Conservation (phyloP, 352 stramenopile species). For the Globisporangium recalcitrans region DNA sequence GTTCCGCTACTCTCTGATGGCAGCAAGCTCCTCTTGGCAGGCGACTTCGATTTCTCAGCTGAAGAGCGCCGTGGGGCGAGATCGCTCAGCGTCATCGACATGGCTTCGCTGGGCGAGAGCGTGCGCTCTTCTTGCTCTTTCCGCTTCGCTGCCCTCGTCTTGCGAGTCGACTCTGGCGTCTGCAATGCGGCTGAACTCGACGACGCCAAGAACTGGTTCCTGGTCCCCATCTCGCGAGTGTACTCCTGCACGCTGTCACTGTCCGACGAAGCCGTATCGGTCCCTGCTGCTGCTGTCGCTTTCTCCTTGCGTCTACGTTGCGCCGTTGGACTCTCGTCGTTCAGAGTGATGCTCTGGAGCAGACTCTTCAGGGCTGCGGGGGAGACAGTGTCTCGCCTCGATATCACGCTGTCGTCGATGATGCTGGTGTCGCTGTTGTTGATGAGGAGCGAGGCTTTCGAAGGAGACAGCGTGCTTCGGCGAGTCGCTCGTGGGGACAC, state of each 20-base stretch:
- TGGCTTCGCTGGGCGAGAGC: slow-evolving; percentile 18
- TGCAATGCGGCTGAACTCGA: neutral
- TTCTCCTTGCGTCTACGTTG: neutral
- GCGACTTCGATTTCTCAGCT: slow-evolving; percentile 9
- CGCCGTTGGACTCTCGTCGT: slow-evolving; percentile 8
- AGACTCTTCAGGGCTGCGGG: slow-evolving; percentile 28
- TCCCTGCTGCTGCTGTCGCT: neutral
- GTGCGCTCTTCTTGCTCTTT: slow-evolving; percentile 17
- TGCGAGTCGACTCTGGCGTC: slow-evolving; percentile 14
- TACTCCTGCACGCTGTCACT: slow-evolving; percentile 10
- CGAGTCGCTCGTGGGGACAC: slow-evolving; percentile 7
- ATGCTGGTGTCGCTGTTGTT: slow-evolving; percentile 17
- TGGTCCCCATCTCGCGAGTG: neutral
- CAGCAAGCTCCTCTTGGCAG: slow-evolving; percentile 14
- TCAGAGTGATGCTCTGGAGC: slow-evolving; percentile 21
- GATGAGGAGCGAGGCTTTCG: slow-evolving; percentile 32
- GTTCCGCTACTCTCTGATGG: slow-evolving; percentile 6
- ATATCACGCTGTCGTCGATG: slow-evolving; percentile 19
- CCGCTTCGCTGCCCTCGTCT: slow-evolving; percentile 13
- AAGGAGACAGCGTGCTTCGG: slow-evolving; percentile 40
- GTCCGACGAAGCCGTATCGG: slow-evolving; percentile 1
- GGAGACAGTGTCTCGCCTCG: slow-evolving; percentile 30
- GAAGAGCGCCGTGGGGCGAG: neutral
- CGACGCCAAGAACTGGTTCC: slow-evolving; percentile 13
- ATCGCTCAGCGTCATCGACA: slow-evolving; percentile 13